Evolutionary conservation across 2,329 filamentous ascomycete species (phyloP), one percentile per base, ranked within the genome.

Genomic region (Didymellaceae sp.): DNA sequence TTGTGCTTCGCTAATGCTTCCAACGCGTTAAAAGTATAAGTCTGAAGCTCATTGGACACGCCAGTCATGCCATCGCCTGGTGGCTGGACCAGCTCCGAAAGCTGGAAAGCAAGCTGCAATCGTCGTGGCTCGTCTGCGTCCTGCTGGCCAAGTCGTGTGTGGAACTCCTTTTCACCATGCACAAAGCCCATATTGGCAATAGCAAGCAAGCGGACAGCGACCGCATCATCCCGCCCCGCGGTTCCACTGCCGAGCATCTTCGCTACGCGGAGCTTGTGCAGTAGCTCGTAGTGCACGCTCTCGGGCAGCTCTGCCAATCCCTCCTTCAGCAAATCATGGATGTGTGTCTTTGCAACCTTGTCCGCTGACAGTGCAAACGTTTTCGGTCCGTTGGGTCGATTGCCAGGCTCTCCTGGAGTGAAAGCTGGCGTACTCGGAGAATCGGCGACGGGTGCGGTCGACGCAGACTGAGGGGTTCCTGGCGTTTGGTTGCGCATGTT

Each of bases 171-270:
- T 65, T 99, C 95, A 2, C 82, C 81, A 61, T 95, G 88, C 45
- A 97, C 90, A 69, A 96, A 97, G 2, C 91, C 90, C 55, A 99
- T 74, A 64, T 97, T 99, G 18, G 90, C 89, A 52, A 97, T 87
- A 11, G 93, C 91, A 32, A 99, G 80, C 28, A 97, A 79, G 24
- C 93, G 88, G 44, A 93, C 85, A 26, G 88, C 86, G 39, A 99
- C 80, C 13, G 93, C 86, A 61, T 89, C 82, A 67, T 91, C 88
- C 34, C 91, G 85, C 17, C 83, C 83, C 51, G 86, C 80, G 10
- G 80, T 70, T 1, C 88, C 86, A 1, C 80, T 82, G 24, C 84
- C 79, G 49, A 99, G 79, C 11, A 90, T 90, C 71, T 91, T 89
- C n/a, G 91, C 90, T 49, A 89, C 84, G 51, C 94, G 87, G 17